Evolutionary conservation across 805 yeast genomes (phyloP).

Genomic region (Schizosaccharomyces octosporus): DNA sequence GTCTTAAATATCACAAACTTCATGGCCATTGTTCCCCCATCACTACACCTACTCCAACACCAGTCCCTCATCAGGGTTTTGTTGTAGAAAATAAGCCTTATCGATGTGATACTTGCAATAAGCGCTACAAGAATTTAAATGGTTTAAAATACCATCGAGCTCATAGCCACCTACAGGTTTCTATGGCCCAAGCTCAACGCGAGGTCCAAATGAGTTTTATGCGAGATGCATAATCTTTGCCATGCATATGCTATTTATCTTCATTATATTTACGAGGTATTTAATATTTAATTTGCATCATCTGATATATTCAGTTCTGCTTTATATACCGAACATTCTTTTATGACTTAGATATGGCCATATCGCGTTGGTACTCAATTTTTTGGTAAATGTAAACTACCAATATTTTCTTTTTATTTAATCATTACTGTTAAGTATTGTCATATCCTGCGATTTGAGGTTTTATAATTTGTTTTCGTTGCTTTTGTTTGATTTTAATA

Average conservation of each 20-base stretch:
- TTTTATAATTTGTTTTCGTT: background rate
- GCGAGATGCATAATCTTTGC: background rate
- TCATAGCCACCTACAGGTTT: conserved; percentile 29
- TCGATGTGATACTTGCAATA: conserved; percentile 94
- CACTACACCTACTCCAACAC: background rate
- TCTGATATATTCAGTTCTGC: no score
- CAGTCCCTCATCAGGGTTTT: conserved; percentile 15
- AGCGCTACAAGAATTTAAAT: conserved; percentile 81
- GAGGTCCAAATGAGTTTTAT: background rate
- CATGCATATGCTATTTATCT: no score
- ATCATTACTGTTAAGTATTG: background rate
- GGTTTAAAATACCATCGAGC: conserved; percentile 94
- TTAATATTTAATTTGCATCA: no score
- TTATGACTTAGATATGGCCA: no score
- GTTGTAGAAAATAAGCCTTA: conserved; percentile 94
- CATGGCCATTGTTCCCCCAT: conserved; percentile 33
- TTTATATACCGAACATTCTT: no score
- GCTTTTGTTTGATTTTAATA: background rate
- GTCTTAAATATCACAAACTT: conserved; percentile 76
- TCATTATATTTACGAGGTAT: no score
- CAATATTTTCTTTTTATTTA: background rate
- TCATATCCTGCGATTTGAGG: background rate
- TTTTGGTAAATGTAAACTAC: background rate
- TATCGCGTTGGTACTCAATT: no score
- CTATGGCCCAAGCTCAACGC: conserved; percentile 1